Conservation (phyloP, 1,139 yeast genomes). For the Suhomyces yuchorum region DNA sequence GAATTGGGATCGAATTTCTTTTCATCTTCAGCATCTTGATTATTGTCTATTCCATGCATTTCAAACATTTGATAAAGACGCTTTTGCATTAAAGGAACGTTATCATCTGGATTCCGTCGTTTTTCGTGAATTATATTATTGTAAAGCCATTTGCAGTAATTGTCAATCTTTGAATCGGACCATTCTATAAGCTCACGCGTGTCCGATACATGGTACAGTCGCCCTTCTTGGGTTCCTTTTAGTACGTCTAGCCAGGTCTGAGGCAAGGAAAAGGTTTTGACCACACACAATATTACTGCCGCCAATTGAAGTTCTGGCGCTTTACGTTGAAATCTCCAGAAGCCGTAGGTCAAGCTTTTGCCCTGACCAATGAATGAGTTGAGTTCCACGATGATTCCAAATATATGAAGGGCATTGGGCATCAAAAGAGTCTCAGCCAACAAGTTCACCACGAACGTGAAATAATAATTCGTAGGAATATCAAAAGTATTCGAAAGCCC, state of each 20-base stretch:
- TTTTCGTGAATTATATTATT: conserved; percentile 33
- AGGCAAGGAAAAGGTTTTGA: conserved; percentile 33
- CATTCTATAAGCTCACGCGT: conserved; percentile 37
- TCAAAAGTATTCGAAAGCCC: conserved; percentile 1
- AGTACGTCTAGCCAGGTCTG: conserved; percentile 28
- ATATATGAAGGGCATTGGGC: conserved; percentile 37
- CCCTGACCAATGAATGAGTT: conserved; percentile 6
- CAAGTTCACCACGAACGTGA: conserved; percentile 36
- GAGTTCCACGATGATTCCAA: conserved; percentile 23
- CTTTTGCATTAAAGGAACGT: conserved; percentile 33
- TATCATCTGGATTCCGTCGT: conserved; percentile 18
- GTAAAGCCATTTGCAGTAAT: conserved; percentile 46
- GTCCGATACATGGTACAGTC: conserved; percentile 16
- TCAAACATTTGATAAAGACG: conserved; percentile 41
- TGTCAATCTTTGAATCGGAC: conserved; percentile 39
- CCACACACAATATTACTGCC: conserved; percentile 27
- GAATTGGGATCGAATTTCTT: neutral
- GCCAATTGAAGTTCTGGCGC: conserved; percentile 36
- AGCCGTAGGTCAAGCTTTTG: conserved; percentile 2
- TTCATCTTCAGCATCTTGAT: neutral
- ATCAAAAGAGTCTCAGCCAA: conserved; percentile 29
- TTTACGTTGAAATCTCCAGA: conserved; percentile 1
- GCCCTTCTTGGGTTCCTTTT: conserved; percentile 7
- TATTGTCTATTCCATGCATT: conserved; percentile 17
- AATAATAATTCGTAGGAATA: conserved; percentile 31